Conservation (phyloP, 225 moss, liverwort and hornwort genomes). For the Anthoceros angustus region DNA sequence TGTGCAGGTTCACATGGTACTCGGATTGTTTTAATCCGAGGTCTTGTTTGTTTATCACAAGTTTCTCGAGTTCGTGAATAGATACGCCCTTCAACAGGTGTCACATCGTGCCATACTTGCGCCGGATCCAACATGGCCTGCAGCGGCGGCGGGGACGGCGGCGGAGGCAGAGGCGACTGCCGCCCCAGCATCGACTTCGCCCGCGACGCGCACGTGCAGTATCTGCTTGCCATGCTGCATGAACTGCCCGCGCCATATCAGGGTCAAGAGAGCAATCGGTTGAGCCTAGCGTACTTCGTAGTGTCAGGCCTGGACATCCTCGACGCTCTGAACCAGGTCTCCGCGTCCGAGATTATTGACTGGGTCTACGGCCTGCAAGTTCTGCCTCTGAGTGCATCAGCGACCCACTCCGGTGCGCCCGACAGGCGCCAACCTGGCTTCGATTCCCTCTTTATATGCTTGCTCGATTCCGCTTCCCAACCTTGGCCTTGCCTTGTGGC, state of each 20-base stretch:
- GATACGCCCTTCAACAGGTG: too few relatives aligned
- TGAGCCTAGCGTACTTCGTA: slow-evolving; percentile 73
- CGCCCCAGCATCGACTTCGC: slow-evolving; percentile 3
- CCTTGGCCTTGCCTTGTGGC: not conserved
- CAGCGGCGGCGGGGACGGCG: too few relatives aligned
- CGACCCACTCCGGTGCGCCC: slow-evolving; percentile 18
- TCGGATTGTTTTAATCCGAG: too few relatives aligned
- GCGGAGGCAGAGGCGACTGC: too few relatives aligned
- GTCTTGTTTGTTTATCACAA: too few relatives aligned
- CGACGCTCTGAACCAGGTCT: slow-evolving; percentile 60
- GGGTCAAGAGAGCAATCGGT: slow-evolving; percentile 42
- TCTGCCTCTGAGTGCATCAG: slow-evolving; percentile 38
- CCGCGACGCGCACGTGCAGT: slow-evolving; percentile 36
- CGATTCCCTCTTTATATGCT: not conserved
- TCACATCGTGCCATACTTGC: too few relatives aligned
- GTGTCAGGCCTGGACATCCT: slow-evolving; percentile 86
- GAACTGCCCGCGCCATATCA: slow-evolving; percentile 52
- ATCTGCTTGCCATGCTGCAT: slow-evolving; percentile 50
- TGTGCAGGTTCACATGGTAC: too few relatives aligned
- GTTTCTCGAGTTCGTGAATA: too few relatives aligned
- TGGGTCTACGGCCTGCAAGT: slow-evolving; percentile 98
- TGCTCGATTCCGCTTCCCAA: not conserved
- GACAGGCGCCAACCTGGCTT: slow-evolving; percentile 18
- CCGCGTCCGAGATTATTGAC: slow-evolving; percentile 41
- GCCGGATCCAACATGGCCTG: too few relatives aligned